Conservation (phyloP, 345 rosid genomes). For the Cochlearia excelsa region DNA sequence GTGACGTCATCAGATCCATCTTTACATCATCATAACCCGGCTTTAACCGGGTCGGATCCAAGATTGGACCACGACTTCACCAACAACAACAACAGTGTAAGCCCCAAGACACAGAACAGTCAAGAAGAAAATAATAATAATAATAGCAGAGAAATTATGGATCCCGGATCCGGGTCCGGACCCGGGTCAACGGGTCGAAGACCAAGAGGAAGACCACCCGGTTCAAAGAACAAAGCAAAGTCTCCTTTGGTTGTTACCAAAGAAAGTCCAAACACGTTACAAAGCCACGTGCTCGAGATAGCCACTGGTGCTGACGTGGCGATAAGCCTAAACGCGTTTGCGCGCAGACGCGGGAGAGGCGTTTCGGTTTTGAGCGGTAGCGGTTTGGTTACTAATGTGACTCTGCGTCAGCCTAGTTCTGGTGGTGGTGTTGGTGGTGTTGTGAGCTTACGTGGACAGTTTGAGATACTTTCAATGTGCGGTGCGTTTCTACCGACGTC, state of each 20-base stretch:
- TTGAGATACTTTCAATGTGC: constrained; percentile 77
- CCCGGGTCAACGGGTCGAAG: constrained; percentile 59
- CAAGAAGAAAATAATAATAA: constrained; percentile 50
- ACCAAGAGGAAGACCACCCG: constrained; percentile 82
- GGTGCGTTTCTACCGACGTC: constrained; percentile 78
- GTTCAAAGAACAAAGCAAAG: constrained; percentile 83
- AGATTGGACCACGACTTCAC: constrained; percentile 59
- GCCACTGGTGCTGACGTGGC: constrained; percentile 67
- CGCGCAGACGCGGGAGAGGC: constrained; percentile 69
- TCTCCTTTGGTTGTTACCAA: constrained; percentile 70
- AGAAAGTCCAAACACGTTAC: constrained; percentile 80
- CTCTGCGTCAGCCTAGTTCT: constrained; percentile 60
- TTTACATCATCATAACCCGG: constrained; percentile 44
- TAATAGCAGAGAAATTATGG: too few species aligned
- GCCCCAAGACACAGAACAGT: constrained; percentile 37
- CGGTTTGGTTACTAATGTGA: constrained; percentile 71
- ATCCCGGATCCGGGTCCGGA: constrained; percentile 19
- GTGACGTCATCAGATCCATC: constrained; percentile 49
- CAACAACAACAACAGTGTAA: constrained; percentile 41
- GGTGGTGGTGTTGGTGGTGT: constrained; percentile 59
- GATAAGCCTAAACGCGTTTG: constrained; percentile 58
- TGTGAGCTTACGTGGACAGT: constrained; percentile 69
- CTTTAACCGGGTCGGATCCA: constrained; percentile 41
- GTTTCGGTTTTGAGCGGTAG: constrained; percentile 78
- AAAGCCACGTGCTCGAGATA: constrained; percentile 84